Base-by-base conservation (phyloP, 2,329 filamentous ascomycete species). In the Penicillium sumatraense region DNA sequence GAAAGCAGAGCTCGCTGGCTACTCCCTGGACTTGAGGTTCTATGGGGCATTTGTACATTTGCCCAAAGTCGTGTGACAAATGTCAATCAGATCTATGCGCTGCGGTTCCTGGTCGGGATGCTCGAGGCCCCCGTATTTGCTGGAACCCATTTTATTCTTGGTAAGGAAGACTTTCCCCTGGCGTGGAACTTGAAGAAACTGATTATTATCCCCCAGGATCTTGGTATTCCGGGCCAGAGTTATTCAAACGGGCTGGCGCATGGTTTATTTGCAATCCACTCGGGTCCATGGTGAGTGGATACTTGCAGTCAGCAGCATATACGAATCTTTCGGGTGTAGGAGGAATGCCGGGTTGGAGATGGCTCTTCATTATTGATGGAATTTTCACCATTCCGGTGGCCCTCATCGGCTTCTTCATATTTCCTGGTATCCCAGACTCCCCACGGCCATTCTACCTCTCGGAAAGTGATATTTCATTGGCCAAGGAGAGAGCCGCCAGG, bases 341-440 rank as follows among this genome's bases (percentile, higher is more conserved):
- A 10, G 82, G 82, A 0, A 77, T 80, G 63, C 70, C 77, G 0
- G 82, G 82, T 0, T 83, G 80, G 80, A 72, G 79, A 56, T 82
- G 80, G 82, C 72, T 86, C 0, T 86, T 86, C 53, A 80, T 86
- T 35, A 81, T 85, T 38, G 82, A 86, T 60, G 81, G 80, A 0
- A 71, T 83, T 35, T 84, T 85, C 59, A 83, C 80, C 2, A 72
- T 86, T 3, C 83, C 83, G 0, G 79, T 86, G 13, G 81, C 81
- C 2, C 53, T 85, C 1, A 76, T 81, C 5, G 83, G 83, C 0
- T 86, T 79, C 62, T 66, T 84, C 6, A 75, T 83, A 3, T 71
- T 71, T 49, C 76, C 77, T 0, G 76, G 75, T 0, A 72, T 71
- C 61, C 78, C 78, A 0, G 76, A 75, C 31, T 68, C 65, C 2